A percentile compares a stretch with the other conserved stretches of the same genome.
Evolutionary conservation across 257 asterid genomes (phyloP).

Genomic region (Parsonsia alboflavescens): DNA sequence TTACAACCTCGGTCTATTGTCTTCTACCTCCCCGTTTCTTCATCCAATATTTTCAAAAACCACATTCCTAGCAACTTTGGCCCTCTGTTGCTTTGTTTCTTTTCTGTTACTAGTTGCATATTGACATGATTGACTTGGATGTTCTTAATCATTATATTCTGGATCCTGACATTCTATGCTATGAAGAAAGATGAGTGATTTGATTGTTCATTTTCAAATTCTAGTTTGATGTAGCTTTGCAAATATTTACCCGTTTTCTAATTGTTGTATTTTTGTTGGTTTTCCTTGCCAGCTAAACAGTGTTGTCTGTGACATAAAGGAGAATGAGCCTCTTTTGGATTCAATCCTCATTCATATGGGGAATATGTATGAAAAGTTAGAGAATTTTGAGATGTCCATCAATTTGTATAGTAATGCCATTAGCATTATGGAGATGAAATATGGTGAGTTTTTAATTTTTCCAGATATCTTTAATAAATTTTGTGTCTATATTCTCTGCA

Average conservation of each 20-base stretch:
- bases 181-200: not conserved
- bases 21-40: not conserved
- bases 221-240: not conserved
- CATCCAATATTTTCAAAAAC: not conserved
- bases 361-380: slow-evolving; percentile 65
- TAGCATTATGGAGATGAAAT: slow-evolving; percentile 51
- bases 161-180: not conserved
- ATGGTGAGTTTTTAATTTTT: slow-evolving; percentile 47
- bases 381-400: slow-evolving; percentile 53
- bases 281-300: slow-evolving; percentile 46
- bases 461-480: not conserved
- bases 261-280: not conserved
- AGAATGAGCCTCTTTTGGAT: slow-evolving; percentile 69
- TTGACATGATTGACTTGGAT: not conserved
- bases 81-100: not conserved
- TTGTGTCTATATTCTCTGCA: not conserved
- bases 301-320: slow-evolving; percentile 53
- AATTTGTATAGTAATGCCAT: slow-evolving; percentile 55
- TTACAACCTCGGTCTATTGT: not conserved
- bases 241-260: not conserved
- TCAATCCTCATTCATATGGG: slow-evolving; percentile 92
- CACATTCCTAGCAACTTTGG: not conserved
- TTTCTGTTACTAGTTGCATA: not conserved
- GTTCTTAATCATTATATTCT: not conserved
- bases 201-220: not conserved